Evolutionary conservation across 805 yeast genomes (phyloP).

Genomic region (Schwanniomyces sp.): DNA sequence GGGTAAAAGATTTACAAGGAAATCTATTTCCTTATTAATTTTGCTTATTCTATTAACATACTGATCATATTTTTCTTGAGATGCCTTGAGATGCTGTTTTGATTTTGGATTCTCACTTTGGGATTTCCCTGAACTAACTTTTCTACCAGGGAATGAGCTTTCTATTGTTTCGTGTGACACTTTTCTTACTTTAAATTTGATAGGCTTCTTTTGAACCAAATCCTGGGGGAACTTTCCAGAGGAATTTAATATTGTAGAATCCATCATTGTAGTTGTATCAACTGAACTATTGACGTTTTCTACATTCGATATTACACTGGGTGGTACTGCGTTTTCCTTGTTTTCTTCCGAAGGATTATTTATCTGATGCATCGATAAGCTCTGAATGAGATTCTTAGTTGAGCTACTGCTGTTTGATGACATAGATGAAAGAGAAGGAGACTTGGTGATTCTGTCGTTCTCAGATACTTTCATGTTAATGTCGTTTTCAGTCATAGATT

Average conservation of each 20-base stretch:
- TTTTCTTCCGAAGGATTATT: not conserved
- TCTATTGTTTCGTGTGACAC: constrained; percentile 27
- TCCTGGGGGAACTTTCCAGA: not conserved
- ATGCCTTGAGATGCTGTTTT: constrained; percentile 14
- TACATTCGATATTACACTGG: not conserved
- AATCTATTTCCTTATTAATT: constrained; percentile 39
- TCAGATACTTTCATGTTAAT: not conserved
- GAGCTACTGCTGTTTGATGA: constrained; percentile 23
- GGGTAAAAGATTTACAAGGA: constrained; percentile 39
- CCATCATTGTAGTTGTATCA: not conserved
- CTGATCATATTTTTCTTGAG: constrained; percentile 37
- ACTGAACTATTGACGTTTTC: not conserved
- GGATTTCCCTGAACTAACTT: not conserved
- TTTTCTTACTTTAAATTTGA: constrained; percentile 34
- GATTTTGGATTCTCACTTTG: constrained; percentile 6
- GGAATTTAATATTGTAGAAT: not conserved
- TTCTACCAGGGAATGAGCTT: constrained; percentile 8
- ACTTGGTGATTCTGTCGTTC: not conserved
- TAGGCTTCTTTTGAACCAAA: constrained; percentile 19
- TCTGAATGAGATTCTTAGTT: constrained; percentile 20
- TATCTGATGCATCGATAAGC: constrained; percentile 12
- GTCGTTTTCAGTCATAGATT: not conserved
- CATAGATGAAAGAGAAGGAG: constrained; percentile 17
- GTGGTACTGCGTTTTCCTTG: not conserved
- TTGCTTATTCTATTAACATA: constrained; percentile 30